These are phyloP conservation scores for Pelargonium cotyledonis DNA, from an alignment of 441 rosid species.

Conservation along the genomic window DNA sequence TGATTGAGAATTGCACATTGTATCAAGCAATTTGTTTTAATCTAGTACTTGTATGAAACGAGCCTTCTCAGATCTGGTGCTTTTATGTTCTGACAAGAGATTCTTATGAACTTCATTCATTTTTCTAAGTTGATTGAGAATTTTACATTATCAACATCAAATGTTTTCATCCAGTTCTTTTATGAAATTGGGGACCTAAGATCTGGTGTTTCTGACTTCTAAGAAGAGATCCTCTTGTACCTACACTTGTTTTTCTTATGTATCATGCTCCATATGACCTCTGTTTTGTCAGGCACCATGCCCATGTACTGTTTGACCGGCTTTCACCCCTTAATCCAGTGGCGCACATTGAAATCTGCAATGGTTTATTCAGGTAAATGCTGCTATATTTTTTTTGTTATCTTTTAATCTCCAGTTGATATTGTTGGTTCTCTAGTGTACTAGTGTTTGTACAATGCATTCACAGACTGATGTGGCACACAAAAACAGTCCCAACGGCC, in stretches of 20 bases:
- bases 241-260: neutral
- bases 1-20: neutral
- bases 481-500: neutral
- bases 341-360: conserved; percentile 80
- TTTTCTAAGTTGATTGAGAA: neutral
- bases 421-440: neutral
- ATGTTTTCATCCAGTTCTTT: neutral
- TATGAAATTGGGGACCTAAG: conserved; percentile 1
- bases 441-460: neutral
- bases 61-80: neutral
- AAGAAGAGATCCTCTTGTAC: neutral
- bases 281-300: conserved; percentile 69
- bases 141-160: neutral
- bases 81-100: neutral
- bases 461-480: neutral
- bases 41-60: neutral
- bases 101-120: neutral
- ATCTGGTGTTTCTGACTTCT: neutral
- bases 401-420: neutral
- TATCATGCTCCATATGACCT: conserved; percentile 14
- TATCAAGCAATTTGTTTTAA: neutral
- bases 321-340: conserved; percentile 87
- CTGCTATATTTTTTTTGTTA: neutral
- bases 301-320: conserved; percentile 70
- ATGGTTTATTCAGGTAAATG: conserved; percentile 67